Evolutionary conservation across 805 yeast species (phyloP).

Genomic region (Blastobotrys terrestris): DNA sequence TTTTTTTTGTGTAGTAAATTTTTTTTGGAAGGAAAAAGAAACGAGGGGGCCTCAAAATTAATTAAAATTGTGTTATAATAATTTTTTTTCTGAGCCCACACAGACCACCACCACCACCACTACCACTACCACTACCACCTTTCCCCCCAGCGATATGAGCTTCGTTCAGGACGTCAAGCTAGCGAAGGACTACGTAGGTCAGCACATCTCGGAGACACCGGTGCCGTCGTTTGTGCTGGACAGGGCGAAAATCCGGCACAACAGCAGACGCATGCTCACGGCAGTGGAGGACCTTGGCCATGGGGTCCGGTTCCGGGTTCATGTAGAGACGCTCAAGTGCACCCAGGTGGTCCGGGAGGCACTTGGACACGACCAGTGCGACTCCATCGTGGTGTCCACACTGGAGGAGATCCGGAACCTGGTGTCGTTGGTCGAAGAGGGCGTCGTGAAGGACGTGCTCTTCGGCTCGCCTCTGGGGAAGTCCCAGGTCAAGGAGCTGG

Average conservation of each 20-base stretch:
- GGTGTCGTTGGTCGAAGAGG: constrained; percentile 34
- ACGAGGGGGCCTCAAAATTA: background rate
- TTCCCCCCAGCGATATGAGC: constrained; percentile 8
- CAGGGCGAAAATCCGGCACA: constrained; percentile 8
- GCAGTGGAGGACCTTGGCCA: constrained; percentile 1
- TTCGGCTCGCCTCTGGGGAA: constrained; percentile 54
- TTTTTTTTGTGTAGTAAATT: too few relatives aligned
- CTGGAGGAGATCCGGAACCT: constrained; percentile 57
- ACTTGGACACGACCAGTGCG: constrained; percentile 34
- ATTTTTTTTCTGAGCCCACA: background rate
- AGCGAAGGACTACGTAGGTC: constrained; percentile 14
- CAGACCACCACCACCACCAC: background rate
- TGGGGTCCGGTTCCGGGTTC: constrained; percentile 44
- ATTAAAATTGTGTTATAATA: constrained; percentile 1
- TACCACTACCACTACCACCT: background rate
- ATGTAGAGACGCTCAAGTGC: constrained; percentile 70
- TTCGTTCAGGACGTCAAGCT: constrained; percentile 13
- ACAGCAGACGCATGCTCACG: constrained; percentile 9
- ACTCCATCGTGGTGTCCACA: constrained; percentile 55
- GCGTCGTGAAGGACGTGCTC: constrained; percentile 42
- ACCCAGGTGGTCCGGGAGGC: constrained; percentile 51
- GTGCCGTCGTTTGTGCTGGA: constrained; percentile 16
- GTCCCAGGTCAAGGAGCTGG: constrained; percentile 32
- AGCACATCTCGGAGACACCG: constrained; percentile 9
- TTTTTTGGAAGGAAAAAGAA: background rate